Evolutionary conservation across 352 stramenopile genomes (phyloP), one percentile per base, ranked within the genome.

Genomic region (Nothophytophthora sp.): DNA sequence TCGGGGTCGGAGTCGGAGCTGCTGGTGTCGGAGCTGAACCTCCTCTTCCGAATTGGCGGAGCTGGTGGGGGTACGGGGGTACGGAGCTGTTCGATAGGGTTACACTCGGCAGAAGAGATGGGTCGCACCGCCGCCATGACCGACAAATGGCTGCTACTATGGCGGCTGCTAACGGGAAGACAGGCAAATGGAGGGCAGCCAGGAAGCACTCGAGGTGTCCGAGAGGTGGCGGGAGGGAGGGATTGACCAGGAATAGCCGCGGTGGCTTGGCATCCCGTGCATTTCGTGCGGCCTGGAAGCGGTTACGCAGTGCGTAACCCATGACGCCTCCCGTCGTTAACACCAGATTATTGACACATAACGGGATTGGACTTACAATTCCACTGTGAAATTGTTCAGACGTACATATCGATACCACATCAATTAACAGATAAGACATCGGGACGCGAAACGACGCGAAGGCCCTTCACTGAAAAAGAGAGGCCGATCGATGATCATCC

Each of bases 401-500:
- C n/a, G n/a, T n/a, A n/a, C n/a, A n/a, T n/a, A n/a, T n/a, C n/a
- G n/a, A n/a, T n/a, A n/a, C n/a, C n/a, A n/a, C n/a, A n/a, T n/a
- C n/a, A n/a, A n/a, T n/a, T n/a, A n/a, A n/a, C n/a, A n/a, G n/a
- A n/a, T n/a, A n/a, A n/a, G n/a, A n/a, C 12, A 28, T 55, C 22
- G 45, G 25, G 30, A 36, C 45, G 33, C 30, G 60, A 64, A 68
- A 60, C 61, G 63, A 65, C 52, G 36, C 42, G 32, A 41, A 48
- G 38, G 19, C 35, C 24, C 9, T 27, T 30, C 18, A 20, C 27
- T 16, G n/a, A 23, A 39, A 34, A 20, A 50, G 28, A 44, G 27
- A 3, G 30, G 24, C 39, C 37, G 18, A 33, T 24, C 22, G 24
- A 88, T 80, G 81, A 89, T 92, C 74, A 72, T 77, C 6, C 81